Conservation (phyloP, 305 asterid genomes). For the Nicotiana rustica region DNA sequence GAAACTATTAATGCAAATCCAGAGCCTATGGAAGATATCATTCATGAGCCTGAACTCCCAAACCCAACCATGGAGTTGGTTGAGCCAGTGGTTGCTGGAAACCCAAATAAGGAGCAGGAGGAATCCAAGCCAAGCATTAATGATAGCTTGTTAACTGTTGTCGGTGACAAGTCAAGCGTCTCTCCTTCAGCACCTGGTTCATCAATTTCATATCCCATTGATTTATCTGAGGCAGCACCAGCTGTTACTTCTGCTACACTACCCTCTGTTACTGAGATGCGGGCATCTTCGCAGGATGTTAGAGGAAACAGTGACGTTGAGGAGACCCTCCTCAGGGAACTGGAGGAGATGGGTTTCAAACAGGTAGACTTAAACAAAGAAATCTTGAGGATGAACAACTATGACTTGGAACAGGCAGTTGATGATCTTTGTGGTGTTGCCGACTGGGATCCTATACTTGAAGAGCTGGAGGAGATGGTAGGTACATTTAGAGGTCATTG, state of each 20-base stretch:
- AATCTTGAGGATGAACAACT: constrained; percentile 66
- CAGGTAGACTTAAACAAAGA: constrained; percentile 76
- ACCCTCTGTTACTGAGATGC: constrained; percentile 37
- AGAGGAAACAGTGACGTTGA: constrained; percentile 46
- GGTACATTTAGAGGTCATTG: constrained; percentile 29
- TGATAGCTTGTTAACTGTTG: constrained; percentile 68
- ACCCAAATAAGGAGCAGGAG: constrained; percentile 57
- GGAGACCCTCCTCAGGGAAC: constrained; percentile 65
- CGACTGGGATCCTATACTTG: constrained; percentile 82
- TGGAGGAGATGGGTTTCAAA: constrained; percentile 80
- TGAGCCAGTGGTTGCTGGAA: constrained; percentile 45
- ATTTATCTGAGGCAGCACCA: constrained; percentile 51
- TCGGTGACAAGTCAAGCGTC: constrained; percentile 39
- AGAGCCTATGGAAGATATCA: too few relatives aligned
- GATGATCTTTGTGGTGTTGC: constrained; percentile 71
- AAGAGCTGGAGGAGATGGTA: constrained; percentile 87
- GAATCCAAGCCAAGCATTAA: constrained; percentile 65
- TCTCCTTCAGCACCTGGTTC: constrained; percentile 44
- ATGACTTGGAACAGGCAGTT: constrained; percentile 67
- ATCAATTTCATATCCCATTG: constrained; percentile 55
- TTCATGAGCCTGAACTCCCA: constrained; percentile 38
- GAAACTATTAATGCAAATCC: too few relatives aligned
- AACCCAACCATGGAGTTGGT: constrained; percentile 42
- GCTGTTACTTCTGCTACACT: constrained; percentile 22
- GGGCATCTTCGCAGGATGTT: constrained; percentile 39